A percentile compares a stretch with the other conserved stretches of the same genome.
Evolutionary conservation across 2,329 filamentous ascomycete species (phyloP).

Genomic region (Claviceps spartinae): DNA sequence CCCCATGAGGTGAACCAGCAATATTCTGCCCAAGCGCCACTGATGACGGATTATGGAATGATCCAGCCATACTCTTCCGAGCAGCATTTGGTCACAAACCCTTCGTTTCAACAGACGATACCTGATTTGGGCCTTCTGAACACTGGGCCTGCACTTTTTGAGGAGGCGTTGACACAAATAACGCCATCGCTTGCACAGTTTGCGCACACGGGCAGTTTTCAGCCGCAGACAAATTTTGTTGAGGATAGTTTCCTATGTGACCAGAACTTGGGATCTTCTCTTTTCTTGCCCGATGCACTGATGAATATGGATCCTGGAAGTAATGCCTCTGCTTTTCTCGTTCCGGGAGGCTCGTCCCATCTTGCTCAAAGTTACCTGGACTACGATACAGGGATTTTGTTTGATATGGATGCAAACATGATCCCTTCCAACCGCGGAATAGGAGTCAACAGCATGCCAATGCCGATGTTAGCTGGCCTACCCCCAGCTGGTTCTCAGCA

Average conservation of each 20-base stretch:
- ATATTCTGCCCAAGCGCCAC: no score
- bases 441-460: neutral
- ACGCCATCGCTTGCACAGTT: neutral
- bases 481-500: neutral
- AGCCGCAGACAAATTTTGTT: neutral
- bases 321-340: neutral
- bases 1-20: no score
- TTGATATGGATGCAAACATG: neutral
- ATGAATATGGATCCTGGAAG: neutral
- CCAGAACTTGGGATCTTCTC: neutral
- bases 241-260: neutral
- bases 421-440: neutral
- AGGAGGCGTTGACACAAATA: neutral
- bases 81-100: neutral
- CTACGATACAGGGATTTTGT: neutral
- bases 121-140: neutral
- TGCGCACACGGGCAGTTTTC: slow-evolving; percentile 1
- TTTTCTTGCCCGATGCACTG: slow-evolving; percentile 2
- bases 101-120: neutral
- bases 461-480: neutral
- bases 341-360: neutral
- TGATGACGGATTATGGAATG: no score
- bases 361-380: neutral
- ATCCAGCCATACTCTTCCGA: neutral
- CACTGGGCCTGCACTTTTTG: neutral